These are phyloP conservation scores for Blastobotrys raffinosifermentans DNA, from an alignment of 1,139 yeast genomes.

Conservation along the genomic window DNA sequence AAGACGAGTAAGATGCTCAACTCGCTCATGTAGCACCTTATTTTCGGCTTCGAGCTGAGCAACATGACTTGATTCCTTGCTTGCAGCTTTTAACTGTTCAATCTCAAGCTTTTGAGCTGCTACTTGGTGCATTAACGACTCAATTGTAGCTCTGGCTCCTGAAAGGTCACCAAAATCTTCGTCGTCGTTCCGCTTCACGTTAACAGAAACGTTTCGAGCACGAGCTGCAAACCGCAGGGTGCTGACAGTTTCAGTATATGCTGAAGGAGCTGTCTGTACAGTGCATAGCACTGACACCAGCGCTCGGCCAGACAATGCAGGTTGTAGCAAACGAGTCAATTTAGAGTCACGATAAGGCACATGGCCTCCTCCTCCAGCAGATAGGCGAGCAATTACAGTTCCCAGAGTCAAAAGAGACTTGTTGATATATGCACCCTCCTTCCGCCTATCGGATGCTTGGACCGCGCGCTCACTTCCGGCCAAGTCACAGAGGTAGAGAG, in stretches of 20 bases:
- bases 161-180: conserved; percentile 18
- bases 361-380: conserved; percentile 40
- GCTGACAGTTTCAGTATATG: conserved; percentile 69
- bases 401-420: conserved; percentile 84
- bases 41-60: conserved; percentile 57
- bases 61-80: conserved; percentile 24
- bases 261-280: conserved; percentile 52
- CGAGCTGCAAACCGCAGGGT: conserved; percentile 89
- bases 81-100: conserved; percentile 21
- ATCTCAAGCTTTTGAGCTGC: conserved; percentile 38
- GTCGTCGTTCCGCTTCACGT: conserved; percentile 49
- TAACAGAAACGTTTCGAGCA: conserved; percentile 76
- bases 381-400: conserved; percentile 74
- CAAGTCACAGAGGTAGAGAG: conserved; percentile 83
- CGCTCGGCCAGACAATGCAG: conserved; percentile 84
- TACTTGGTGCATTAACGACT: conserved; percentile 31
- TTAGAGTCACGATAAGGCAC: conserved; percentile 92
- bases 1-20: conserved; percentile 62
- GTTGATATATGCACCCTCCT: conserved; percentile 90
- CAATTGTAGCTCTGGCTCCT: conserved; percentile 18
- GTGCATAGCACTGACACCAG: conserved; percentile 87
- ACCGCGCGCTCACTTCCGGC: conserved; percentile 96
- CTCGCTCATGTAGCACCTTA: conserved; percentile 52
- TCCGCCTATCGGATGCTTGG: conserved; percentile 70
- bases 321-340: conserved; percentile 79